Percentiles rank a stretch among this genome's conserved stretches.
Evolutionary conservation across 108 stramenopile genomes (phyloP).

Genomic region (Fistulifera pelliculosa): DNA sequence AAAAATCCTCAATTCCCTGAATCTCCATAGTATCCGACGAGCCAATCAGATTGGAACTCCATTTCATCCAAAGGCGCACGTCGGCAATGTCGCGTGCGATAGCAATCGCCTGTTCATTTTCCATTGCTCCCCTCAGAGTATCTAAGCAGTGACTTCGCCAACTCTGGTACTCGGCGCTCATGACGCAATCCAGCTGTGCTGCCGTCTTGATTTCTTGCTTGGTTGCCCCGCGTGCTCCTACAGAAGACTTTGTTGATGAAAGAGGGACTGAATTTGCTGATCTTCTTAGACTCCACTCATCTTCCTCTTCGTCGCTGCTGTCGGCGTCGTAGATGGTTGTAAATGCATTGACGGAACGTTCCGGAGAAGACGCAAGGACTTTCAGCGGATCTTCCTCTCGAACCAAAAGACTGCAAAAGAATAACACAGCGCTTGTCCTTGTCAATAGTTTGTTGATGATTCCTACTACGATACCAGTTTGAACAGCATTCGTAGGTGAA

Average conservation of each 20-base stretch:
- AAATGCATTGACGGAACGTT: background rate
- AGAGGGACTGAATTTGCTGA: background rate
- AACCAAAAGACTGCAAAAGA: constrained; percentile 2
- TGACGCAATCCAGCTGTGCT: background rate
- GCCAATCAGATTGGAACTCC: background rate
- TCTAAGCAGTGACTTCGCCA: background rate
- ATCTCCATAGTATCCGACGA: background rate
- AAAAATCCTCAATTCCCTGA: background rate
- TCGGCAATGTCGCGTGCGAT: background rate
- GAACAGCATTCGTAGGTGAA: background rate
- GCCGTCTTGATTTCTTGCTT: background rate
- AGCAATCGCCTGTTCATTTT: background rate
- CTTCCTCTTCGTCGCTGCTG: background rate
- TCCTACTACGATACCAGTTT: background rate
- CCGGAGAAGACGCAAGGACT: background rate
- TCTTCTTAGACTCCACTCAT: background rate
- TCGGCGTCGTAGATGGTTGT: background rate
- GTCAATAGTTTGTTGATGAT: background rate
- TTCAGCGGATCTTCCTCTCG: background rate
- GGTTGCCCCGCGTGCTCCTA: background rate
- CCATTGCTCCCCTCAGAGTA: background rate
- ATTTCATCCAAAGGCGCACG: background rate
- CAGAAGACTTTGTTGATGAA: background rate
- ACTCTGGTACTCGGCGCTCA: background rate
- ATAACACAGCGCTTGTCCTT: background rate